phyloP scores from a whole-genome alignment of 106 monocot genomes.

The Dioscorea zingiberensis region DNA sequence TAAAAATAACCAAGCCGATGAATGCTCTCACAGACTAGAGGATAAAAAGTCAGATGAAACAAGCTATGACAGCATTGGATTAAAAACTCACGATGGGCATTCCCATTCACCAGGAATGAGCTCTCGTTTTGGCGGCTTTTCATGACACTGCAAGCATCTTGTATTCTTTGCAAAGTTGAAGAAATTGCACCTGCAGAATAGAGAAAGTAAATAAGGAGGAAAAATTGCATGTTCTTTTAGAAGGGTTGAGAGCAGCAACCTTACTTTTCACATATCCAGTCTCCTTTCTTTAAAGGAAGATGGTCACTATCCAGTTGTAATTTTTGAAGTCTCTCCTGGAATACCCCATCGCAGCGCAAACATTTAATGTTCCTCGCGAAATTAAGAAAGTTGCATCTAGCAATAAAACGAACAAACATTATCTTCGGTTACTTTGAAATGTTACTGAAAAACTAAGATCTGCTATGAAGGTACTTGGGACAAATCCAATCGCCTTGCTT shows the following conservation, averaged over 20 bases:
- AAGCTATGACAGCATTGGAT: not conserved
- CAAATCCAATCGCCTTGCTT: conserved; percentile 93
- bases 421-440: no score
- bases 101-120: conserved; percentile 97
- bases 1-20: not conserved
- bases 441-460: not conserved
- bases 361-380: conserved; percentile 89
- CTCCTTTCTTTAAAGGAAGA: conserved; percentile 94
- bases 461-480: conserved; percentile 46
- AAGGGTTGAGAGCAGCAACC: not conserved
- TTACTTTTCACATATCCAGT: conserved; percentile 93
- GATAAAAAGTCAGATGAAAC: conserved; percentile 1
- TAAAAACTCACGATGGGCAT: conserved; percentile 71
- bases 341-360: conserved; percentile 61
- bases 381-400: conserved; percentile 83
- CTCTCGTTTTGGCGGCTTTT: conserved; percentile 58
- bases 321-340: conserved; percentile 53
- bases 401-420: conserved; percentile 5
- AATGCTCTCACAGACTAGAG: not conserved
- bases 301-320: conserved; percentile 52
- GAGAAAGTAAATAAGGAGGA: not conserved
- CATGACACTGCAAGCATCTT: conserved; percentile 80
- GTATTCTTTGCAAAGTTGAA: conserved; percentile 94
- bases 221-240: not conserved
- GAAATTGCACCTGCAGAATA: conserved; percentile 78